Evolutionary conservation across 441 rosid species (phyloP).

Genomic region (Erodium moschatum): DNA sequence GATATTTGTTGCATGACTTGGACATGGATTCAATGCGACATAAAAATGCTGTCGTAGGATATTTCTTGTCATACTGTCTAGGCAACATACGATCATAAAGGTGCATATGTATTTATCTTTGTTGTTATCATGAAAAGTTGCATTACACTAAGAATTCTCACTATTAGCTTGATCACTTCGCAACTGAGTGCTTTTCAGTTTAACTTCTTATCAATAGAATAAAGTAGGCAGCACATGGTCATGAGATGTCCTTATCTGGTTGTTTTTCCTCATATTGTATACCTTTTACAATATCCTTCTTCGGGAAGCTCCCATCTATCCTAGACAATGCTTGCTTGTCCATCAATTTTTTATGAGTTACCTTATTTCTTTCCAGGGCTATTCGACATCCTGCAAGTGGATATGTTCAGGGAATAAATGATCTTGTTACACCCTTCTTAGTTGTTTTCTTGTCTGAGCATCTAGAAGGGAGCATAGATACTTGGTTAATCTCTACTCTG

Average conservation of each 20-base stretch:
- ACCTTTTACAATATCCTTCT: no score
- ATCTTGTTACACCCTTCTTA: constrained; percentile 91
- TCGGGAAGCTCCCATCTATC: neutral
- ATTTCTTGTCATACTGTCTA: neutral
- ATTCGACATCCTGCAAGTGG: constrained; percentile 98
- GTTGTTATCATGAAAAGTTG: neutral
- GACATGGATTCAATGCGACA: neutral
- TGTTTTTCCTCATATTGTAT: no score
- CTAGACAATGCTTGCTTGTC: neutral
- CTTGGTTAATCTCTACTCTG: constrained; percentile 68
- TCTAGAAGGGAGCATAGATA: constrained; percentile 64
- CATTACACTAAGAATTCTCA: neutral
- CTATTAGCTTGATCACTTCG: neutral
- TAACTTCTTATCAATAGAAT: no score
- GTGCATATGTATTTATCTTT: neutral
- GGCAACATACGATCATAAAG: neutral
- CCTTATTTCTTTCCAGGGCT: constrained; percentile 56
- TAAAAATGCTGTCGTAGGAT: no score
- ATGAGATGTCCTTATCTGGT: no score
- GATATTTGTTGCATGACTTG: neutral
- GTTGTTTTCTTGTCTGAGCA: constrained; percentile 86
- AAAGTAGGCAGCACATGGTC: no score
- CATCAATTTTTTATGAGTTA: constrained; percentile 6
- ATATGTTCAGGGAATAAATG: constrained; percentile 96
- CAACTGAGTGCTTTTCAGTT: neutral